Conservation (phyloP, 192 early-diverging fungal species). For the Chytriomyces confervae region DNA sequence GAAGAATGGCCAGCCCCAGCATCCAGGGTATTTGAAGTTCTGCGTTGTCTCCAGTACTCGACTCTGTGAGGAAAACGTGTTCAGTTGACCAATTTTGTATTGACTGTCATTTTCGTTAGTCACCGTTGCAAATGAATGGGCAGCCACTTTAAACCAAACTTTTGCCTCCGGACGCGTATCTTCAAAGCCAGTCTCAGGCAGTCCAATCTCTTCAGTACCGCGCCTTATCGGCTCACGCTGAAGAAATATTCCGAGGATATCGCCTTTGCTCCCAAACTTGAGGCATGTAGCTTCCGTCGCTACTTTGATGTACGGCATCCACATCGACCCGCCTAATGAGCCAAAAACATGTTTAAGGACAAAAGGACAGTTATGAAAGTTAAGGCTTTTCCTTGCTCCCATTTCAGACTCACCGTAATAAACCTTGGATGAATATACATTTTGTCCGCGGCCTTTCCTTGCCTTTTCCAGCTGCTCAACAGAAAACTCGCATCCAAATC, state of each 20-base stretch:
- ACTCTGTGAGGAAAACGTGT: no score
- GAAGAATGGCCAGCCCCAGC: no score
- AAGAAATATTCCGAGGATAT: neutral
- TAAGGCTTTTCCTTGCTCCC: no score
- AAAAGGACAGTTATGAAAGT: no score
- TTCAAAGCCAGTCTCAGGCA: neutral
- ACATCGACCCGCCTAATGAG: neutral
- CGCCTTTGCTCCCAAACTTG: neutral
- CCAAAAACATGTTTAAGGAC: no score
- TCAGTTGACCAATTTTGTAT: no score
- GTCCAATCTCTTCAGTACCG: neutral
- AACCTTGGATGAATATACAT: neutral
- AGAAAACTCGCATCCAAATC: neutral
- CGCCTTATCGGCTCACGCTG: neutral
- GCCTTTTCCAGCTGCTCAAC: neutral
- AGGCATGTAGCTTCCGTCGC: neutral
- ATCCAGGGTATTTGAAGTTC: no score
- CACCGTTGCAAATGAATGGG: neutral
- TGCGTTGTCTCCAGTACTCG: no score
- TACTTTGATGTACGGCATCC: slow-evolving; percentile 1
- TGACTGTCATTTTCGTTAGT: no score
- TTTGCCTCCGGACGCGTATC: neutral
- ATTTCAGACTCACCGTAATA: neutral
- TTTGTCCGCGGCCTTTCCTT: neutral
- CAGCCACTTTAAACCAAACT: neutral